Evolutionary conservation across 75 land plant species (phyloP), one percentile per base, ranked within the genome.

Genomic region (Isoetes taiwanensis): DNA sequence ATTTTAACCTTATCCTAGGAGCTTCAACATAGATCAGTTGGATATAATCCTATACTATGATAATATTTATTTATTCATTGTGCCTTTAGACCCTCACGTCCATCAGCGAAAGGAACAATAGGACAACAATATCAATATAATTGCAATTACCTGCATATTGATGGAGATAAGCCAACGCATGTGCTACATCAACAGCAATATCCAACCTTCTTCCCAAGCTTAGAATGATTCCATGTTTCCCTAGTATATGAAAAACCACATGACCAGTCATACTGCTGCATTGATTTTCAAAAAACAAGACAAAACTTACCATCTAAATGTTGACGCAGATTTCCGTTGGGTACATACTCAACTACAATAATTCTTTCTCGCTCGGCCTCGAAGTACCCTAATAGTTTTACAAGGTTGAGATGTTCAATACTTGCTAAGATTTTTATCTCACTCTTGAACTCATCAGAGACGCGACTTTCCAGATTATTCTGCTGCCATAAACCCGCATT

Each of bases 101-200:
- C n/a, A n/a, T n/a, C n/a, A n/a, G n/a, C n/a, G n/a, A n/a, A n/a
- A n/a, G n/a, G n/a, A n/a, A n/a, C n/a, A n/a, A n/a, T n/a, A n/a
- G n/a, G n/a, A n/a, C n/a, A n/a, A n/a, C n/a, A n/a, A n/a, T n/a
- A n/a, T n/a, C n/a, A n/a, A n/a, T n/a, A n/a, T n/a, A n/a, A n/a
- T n/a, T n/a, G n/a, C n/a, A n/a, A 5, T 8, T 14, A 83, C 87
- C 87, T 59, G 93, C 72, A 59, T 86, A 89, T 59, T 75, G 85
- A 48, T 90, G 96, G 55, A 90, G 94, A 55, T 90, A 86, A 6
- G 96, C 86, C 19, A 90, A 34, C 11, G 96, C 96, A 63, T 90
- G 96, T 0, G 96, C 96, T 24, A 90, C 78, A 74, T 90, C 96
- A 27, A 80, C 83, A 24, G 88, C 84, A 59, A 86, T 80, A 32